A percentile compares a stretch with the other conserved stretches of the same genome.
Conservation (phyloP, 768 basidiomycete species). For the Leccinum broughii region DNA sequence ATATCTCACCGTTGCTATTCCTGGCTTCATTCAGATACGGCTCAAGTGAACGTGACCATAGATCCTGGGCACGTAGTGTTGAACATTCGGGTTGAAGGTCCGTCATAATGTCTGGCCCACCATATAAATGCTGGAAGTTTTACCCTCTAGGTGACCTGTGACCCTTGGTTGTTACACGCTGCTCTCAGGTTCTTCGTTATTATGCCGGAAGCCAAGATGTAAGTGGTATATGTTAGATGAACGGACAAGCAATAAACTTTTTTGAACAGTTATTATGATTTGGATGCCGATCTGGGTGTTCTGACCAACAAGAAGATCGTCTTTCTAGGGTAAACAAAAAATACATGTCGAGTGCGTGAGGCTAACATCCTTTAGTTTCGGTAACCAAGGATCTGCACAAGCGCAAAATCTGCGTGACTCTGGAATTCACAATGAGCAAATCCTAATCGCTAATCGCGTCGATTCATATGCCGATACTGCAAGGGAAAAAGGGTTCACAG, state of each 20-base stretch:
- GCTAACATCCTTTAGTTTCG: constrained; percentile 42
- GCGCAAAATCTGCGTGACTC: constrained; percentile 66
- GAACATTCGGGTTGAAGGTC: constrained; percentile 4
- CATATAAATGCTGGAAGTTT: constrained; percentile 3
- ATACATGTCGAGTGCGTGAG: background rate
- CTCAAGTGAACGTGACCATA: constrained; percentile 13
- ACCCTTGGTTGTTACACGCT: background rate
- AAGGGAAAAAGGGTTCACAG: constrained; percentile 54
- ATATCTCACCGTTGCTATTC: constrained; percentile 15
- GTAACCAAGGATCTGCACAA: constrained; percentile 67
- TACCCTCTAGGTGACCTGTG: background rate
- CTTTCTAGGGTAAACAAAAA: constrained; percentile 51
- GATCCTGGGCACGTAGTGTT: background rate
- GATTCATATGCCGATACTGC: constrained; percentile 61
- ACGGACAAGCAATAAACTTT: background rate
- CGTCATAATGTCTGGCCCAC: constrained; percentile 1
- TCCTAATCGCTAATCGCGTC: constrained; percentile 56
- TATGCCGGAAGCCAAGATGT: constrained; percentile 55
- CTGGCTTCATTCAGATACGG: constrained; percentile 5
- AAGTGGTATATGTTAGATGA: constrained; percentile 18
- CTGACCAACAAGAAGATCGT: constrained; percentile 54
- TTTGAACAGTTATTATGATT: constrained; percentile 48
- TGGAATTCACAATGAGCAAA: constrained; percentile 60
- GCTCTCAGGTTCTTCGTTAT: background rate
- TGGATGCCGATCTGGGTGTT: constrained; percentile 53